Base-by-base conservation (phyloP, 2,329 filamentous ascomycete genomes). In the Sarocladium strictum region DNA sequence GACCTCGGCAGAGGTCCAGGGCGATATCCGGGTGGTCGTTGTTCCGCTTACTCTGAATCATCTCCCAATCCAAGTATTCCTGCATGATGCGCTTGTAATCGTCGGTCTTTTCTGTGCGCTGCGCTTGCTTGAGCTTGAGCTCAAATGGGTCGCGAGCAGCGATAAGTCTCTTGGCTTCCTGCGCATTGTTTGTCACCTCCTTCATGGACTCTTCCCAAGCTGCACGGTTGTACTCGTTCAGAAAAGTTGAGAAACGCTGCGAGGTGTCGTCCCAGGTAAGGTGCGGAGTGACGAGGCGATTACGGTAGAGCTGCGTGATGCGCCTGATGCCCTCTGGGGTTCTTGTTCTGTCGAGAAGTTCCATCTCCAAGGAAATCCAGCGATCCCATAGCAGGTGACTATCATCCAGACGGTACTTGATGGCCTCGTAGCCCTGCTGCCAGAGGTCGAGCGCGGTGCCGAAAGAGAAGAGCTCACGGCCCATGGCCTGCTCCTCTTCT, bases 61-160 rank as follows among this genome's bases (percentile, higher is more conserved):
- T 79, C 73, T 99, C 94, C 88, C 90, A 97, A 54, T 89, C 85
- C 17, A 97, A 75, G 63, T 99, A 99, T 54, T 87, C 81, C 3
- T 68, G 70, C 71, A 85, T 75, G 41, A 71, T 67, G 19, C 68
- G 61, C 61, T 76, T 76, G 55, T 87, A 76, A 3, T 75, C 75
- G 11, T 81, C 78, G 26, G 72, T 67, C 60, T 89, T 80, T 55
- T 75, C 77, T 7, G 77, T 70, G 54, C 82, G 75, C 15, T 72
- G 67, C 6, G 86, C 85, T 57, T 78, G 76, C 53, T 77, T 76
- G 21, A 94, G 72, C 58, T 80, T 83, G 58, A 84, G 72, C 67
- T 95, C 89, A 64, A 84, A 84, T 3, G 79, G 70, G 60, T 89
- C 86, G 57, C 89, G 85, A 41, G 80, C 72, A 14, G 63, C 59